These are phyloP conservation scores for Digitaria exilis DNA, from an alignment of 202 grass and related monocot genomes.

Conservation along the genomic window DNA sequence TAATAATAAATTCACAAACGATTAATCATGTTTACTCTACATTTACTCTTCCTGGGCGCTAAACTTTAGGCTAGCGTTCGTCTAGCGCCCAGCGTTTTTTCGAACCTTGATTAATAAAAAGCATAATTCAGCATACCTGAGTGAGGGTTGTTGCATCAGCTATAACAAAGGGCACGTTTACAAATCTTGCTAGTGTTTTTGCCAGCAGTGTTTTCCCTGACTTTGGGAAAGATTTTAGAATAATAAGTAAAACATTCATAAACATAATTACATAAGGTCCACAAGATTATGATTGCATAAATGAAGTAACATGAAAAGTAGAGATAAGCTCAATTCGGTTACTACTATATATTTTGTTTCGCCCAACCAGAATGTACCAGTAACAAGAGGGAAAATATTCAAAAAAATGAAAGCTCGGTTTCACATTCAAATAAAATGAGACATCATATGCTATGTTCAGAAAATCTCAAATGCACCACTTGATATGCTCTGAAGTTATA, in stretches of 20 bases:
- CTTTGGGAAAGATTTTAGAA: constrained; percentile 68
- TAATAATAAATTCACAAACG: too few relatives aligned
- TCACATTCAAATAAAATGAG: constrained; percentile 3
- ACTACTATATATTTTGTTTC: constrained; percentile 11
- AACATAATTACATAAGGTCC: constrained; percentile 18
- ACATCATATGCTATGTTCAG: background rate
- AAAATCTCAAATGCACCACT: constrained; percentile 15
- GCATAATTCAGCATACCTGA: constrained; percentile 54
- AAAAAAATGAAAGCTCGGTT: background rate
- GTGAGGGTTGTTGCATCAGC: constrained; percentile 75
- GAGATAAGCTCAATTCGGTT: background rate
- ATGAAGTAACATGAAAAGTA: constrained; percentile 19
- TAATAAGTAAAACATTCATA: constrained; percentile 42
- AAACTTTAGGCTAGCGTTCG: too few relatives aligned
- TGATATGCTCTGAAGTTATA: constrained; percentile 7
- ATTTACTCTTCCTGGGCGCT: too few relatives aligned
- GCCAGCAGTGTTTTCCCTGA: constrained; percentile 86
- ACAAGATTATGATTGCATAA: constrained; percentile 19
- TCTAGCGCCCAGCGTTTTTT: too few relatives aligned
- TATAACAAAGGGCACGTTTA: constrained; percentile 76
- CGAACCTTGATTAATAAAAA: too few relatives aligned
- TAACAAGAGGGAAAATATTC: background rate
- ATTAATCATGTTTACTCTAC: too few relatives aligned
- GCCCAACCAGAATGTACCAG: constrained; percentile 10
- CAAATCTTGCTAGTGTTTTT: constrained; percentile 79